Base-by-base conservation (phyloP, 495 filamentous ascomycete species). In the Parathielavia appendiculata region DNA sequence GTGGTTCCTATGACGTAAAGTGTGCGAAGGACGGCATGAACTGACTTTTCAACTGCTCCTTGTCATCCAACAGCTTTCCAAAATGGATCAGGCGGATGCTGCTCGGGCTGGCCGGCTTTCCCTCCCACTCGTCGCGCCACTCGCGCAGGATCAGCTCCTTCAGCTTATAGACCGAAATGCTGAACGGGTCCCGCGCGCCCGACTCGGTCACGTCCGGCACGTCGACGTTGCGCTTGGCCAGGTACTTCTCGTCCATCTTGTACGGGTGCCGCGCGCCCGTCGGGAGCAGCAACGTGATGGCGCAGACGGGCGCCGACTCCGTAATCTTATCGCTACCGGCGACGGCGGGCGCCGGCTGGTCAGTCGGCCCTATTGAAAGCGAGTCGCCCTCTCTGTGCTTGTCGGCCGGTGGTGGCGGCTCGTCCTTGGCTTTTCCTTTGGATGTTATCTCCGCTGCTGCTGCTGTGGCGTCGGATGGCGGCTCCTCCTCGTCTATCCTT, bases 61-160 rank as follows among this genome's bases (percentile, higher is more conserved):
- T 92, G 68, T 96, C 91, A 64, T 92, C 91, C 53, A 96, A 70
- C 71, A 95, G 72, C 68, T 92, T 88, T 13, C 91, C 91, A 72
- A 92, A 92, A 30, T 86, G 88, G 59, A 96, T 96, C 65, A 96
- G 73, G 52, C 91, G 81, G 73, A 96, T 96, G 19, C 83, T 86
- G 61, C 84, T 90, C 9, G 91, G 91, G 62, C 86, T 89, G 32
- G 88, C 83, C 0, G 91, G 91, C 63, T 86, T 83, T 17, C 83
- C 74, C 66, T 95, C 91, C 91, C 91, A 96, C 67, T 96, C 91
- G 62, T 85, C 83, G 63, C 89, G 79, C 91, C 91, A 96, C 64
- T 95, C 91, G 64, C 89, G 75, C 79, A 91, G 82, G 60, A 96
- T 95, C 70, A 96, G 73, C 68, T 96, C 91, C 71, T 96, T 96